Evolutionary conservation across 1,139 yeast genomes (phyloP), one percentile per base, ranked within the genome.

Genomic region (Martiniozyma asiatica): DNA sequence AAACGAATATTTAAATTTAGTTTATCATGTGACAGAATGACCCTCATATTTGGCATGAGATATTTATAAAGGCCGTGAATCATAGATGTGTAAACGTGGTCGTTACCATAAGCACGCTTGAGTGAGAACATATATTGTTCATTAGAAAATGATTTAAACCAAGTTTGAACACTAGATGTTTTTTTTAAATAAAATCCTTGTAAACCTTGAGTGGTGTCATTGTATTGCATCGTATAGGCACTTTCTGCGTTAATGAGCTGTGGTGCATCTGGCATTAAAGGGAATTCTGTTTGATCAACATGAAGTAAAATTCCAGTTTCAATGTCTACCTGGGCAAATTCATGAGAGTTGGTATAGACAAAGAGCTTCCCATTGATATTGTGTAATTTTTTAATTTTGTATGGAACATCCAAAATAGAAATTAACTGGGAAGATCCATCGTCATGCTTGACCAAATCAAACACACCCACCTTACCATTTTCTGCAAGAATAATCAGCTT

Each of bases 21-120:
- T 2, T 48, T 47, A 34, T 66, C 56, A 25, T 56, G 50, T 2
- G 75, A 63, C 2, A 78, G 63, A 23, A 77, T 57, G 0, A 80
- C 67, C 3, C 77, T 59, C 14, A 72, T 39, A 44, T 81, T 74
- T 18, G 87, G 92, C 46, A 81, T 68, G 39, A 87, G 59, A 51
- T 81, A 87, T 54, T 87, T 89, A 66, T 87, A 85, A 28, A 85
- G 57, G n/a, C n/a, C n/a, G n/a, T n/a, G n/a, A n/a, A n/a, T n/a
- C n/a, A n/a, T n/a, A n/a, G n/a, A n/a, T n/a, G n/a, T n/a, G n/a
- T n/a, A n/a, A n/a, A n/a, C n/a, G n/a, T n/a, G n/a, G n/a, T n/a
- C n/a, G n/a, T n/a, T n/a, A n/a, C n/a, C n/a, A n/a, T n/a, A n/a
- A n/a, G n/a, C n/a, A n/a, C n/a, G n/a, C n/a, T n/a, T n/a, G n/a